These are phyloP conservation scores for Thalassiosira hispida DNA, from an alignment of 352 stramenopile genomes.

Conservation along the genomic window DNA sequence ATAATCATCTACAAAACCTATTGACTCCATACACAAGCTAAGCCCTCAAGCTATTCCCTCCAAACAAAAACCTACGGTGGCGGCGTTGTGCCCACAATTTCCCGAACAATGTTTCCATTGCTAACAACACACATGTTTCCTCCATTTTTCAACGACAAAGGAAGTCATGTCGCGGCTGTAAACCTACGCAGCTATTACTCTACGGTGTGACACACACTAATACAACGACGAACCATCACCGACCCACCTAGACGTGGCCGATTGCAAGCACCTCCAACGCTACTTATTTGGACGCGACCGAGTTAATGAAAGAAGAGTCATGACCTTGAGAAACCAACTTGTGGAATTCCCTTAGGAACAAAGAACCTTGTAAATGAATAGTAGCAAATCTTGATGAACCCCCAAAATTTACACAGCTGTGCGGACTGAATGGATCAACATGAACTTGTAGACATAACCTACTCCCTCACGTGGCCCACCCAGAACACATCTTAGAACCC, in stretches of 20 bases:
- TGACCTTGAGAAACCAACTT: conserved; percentile 6
- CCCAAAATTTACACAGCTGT: background rate
- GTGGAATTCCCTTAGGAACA: background rate
- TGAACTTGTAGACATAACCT: background rate
- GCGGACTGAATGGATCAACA: conserved; percentile 14
- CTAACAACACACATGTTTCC: conserved; percentile 42
- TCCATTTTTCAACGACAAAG: conserved; percentile 34
- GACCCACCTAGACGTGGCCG: conserved; percentile 68
- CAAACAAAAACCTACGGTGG: conserved; percentile 62
- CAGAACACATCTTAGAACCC: conserved; percentile 64
- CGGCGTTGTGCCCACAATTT: conserved; percentile 79
- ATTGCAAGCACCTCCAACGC: conserved; percentile 82
- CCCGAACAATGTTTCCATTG: conserved; percentile 52
- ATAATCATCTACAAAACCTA: too few relatives aligned
- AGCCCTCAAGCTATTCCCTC: conserved; percentile 1
- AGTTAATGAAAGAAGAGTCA: conserved; percentile 14
- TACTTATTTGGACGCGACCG: conserved; percentile 57
- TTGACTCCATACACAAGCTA: too few relatives aligned
- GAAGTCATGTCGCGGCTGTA: conserved; percentile 71
- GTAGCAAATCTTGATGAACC: background rate
- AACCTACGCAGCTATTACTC: conserved; percentile 9
- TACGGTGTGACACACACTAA: conserved; percentile 46
- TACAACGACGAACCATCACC: conserved; percentile 74
- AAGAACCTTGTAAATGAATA: background rate
- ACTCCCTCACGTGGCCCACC: background rate